Conservation (phyloP, 352 stramenopile species). For the Pythium phragmitis region DNA sequence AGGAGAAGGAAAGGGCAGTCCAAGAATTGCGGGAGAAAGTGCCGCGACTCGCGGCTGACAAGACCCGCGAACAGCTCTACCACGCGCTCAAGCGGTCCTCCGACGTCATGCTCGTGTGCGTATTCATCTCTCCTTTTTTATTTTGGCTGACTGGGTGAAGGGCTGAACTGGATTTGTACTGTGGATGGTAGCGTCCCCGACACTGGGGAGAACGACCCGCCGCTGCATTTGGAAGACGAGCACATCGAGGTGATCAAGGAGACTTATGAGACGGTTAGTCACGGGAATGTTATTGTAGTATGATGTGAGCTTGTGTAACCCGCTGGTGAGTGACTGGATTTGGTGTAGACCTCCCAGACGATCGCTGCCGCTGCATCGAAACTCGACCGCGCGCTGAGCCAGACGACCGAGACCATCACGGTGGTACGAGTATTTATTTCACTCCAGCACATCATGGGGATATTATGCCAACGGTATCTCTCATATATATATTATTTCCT, state of each 20-base stretch:
- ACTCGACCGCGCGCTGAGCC: conserved; percentile 49
- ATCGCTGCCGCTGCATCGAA: conserved; percentile 55
- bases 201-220: conserved; percentile 30
- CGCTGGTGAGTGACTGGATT: neutral
- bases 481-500: neutral
- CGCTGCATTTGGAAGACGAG: conserved; percentile 38
- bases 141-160: neutral
- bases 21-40: conserved; percentile 63
- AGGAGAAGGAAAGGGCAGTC: conserved; percentile 51
- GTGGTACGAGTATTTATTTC: conserved; percentile 44
- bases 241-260: conserved; percentile 51
- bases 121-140: neutral
- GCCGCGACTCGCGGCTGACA: conserved; percentile 47
- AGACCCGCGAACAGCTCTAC: conserved; percentile 48
- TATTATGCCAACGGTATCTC: neutral
- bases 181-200: conserved; percentile 2
- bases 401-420: conserved; percentile 67
- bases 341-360: conserved; percentile 46
- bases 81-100: conserved; percentile 56
- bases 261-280: conserved; percentile 49
- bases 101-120: conserved; percentile 48
- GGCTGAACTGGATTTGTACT: neutral
- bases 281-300: neutral
- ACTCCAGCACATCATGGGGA: too few species aligned
- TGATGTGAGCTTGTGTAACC: neutral